Evolutionary conservation across 176 grass and related monocot genomes (phyloP).

Genomic region (Zea mays): Zm-B73-REFERENCE-NAM-5.0 NC_050105.1:10597501-10598000

Average conservation of each 20-base stretch:
- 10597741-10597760: slow-evolving; percentile 83
- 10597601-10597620: slow-evolving; percentile 99
- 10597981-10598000: background rate
- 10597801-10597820: slow-evolving; percentile 36
- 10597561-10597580: slow-evolving; percentile 91
- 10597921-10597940: background rate
- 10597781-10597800: slow-evolving; percentile 94
- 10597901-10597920: background rate
- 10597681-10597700: slow-evolving; percentile 18
- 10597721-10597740: slow-evolving; percentile 95
- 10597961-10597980: background rate
- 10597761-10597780: slow-evolving; percentile 96
- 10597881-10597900: background rate
- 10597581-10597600: slow-evolving; percentile 79
- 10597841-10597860: slow-evolving; percentile 4
- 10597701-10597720: slow-evolving; percentile 82
- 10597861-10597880: background rate
- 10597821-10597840: background rate
- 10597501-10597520: background rate
- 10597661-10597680: background rate
- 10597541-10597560: slow-evolving; percentile 28
- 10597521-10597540: slow-evolving; percentile 25
- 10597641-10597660: slow-evolving; percentile 4
- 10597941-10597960: background rate
- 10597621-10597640: slow-evolving; percentile 64